phyloP scores from a whole-genome alignment of 2,329 filamentous ascomycete species.

The Sporothrix dimorphospora region DNA sequence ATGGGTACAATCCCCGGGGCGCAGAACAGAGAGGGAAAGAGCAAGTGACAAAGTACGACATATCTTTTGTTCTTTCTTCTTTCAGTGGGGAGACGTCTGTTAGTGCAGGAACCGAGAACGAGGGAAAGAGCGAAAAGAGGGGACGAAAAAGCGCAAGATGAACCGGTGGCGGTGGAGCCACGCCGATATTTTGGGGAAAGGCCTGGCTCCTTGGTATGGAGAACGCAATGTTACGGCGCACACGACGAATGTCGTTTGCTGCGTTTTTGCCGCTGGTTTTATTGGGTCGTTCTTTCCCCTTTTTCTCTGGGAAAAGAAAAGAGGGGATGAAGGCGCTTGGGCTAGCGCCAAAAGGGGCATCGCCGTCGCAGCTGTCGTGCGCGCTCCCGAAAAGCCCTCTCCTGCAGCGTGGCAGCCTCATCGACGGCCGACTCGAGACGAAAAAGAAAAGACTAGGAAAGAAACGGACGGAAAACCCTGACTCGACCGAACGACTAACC shows the following conservation, averaged over 20 bases:
- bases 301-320: no score
- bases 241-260: no score
- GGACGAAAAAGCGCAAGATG: neutral
- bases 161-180: no score
- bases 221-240: no score
- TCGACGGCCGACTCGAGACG: neutral
- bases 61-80: no score
- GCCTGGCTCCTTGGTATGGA: no score
- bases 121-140: neutral
- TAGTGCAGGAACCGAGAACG: slow-evolving; percentile 2
- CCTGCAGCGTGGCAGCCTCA: neutral
- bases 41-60: no score
- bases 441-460: neutral
- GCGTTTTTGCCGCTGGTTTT: neutral
- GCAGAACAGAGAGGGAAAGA: neutral
- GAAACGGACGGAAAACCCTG: neutral
- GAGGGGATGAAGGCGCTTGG: no score
- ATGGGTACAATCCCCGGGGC: neutral
- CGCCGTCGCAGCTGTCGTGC: no score
- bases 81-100: neutral
- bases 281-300: neutral
- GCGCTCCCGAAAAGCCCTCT: neutral
- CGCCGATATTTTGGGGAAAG: no score
- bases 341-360: no score
- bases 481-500: neutral